These are phyloP conservation scores for Stylonectria norvegica DNA, from an alignment of 2,329 filamentous ascomycete species.

Conservation along the genomic window DNA sequence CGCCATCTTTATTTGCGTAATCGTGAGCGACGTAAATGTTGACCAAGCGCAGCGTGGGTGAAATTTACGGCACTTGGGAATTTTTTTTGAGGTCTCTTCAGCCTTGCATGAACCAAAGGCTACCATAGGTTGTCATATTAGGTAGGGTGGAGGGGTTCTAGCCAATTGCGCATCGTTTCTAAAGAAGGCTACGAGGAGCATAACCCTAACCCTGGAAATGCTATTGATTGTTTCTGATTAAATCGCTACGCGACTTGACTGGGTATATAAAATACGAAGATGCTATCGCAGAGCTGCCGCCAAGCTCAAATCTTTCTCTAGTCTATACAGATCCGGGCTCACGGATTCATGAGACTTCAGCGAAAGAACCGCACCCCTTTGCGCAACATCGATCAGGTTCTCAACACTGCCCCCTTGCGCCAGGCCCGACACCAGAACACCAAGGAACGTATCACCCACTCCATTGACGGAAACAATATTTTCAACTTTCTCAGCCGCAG, in stretches of 20 bases:
- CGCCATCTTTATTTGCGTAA: constrained; percentile 28
- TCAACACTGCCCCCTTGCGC: constrained; percentile 55
- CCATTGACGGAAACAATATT: constrained; percentile 89
- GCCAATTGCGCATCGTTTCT: constrained; percentile 16
- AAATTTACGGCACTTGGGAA: constrained; percentile 21
- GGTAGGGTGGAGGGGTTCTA: constrained; percentile 7
- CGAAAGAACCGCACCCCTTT: constrained; percentile 75
- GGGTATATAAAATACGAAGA: constrained; percentile 1
- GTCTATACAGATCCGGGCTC: constrained; percentile 49
- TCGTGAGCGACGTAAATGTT: constrained; percentile 13
- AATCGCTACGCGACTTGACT: background rate
- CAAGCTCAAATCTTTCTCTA: constrained; percentile 40
- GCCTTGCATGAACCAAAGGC: constrained; percentile 25
- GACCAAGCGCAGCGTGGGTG: constrained; percentile 10
- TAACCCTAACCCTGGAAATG: constrained; percentile 16
- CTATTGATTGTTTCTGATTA: background rate
- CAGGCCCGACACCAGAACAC: constrained; percentile 76
- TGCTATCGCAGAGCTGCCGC: constrained; percentile 17
- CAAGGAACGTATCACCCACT: constrained; percentile 89
- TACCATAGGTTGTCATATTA: constrained; percentile 14
- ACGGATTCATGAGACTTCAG: constrained; percentile 74
- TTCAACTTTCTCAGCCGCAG: constrained; percentile 61
- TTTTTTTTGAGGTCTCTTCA: constrained; percentile 32
- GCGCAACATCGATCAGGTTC: constrained; percentile 72
- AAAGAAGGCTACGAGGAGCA: constrained; percentile 19